Evolutionary conservation across 306 rosid genomes (phyloP).

Genomic region (Pachyrhizus erosus): DNA sequence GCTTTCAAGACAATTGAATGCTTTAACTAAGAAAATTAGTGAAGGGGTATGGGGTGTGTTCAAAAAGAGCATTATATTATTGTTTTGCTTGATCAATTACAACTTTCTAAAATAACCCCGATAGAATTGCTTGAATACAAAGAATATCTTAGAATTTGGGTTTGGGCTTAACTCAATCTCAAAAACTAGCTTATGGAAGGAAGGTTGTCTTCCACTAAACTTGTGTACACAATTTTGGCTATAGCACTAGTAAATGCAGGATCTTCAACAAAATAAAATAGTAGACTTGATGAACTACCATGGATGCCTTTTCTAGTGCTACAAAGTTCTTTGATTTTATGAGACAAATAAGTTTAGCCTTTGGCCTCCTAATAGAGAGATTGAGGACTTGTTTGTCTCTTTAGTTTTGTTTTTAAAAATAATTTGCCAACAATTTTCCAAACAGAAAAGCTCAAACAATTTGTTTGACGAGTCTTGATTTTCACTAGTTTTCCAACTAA

Average conservation of each 20-base stretch:
- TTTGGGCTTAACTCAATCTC: no score
- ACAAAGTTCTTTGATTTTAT: background rate
- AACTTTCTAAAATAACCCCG: background rate
- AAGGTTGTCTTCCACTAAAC: background rate
- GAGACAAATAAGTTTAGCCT: background rate
- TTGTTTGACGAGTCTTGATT: background rate
- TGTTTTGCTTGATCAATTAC: background rate
- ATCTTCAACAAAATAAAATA: background rate
- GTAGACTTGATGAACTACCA: background rate
- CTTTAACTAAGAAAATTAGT: background rate
- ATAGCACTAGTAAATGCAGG: background rate
- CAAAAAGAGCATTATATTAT: background rate
- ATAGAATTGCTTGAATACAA: background rate
- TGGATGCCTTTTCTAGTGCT: background rate
- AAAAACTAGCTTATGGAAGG: background rate
- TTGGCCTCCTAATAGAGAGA: background rate
- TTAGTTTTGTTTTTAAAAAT: background rate
- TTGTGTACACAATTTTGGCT: background rate
- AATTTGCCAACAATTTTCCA: background rate
- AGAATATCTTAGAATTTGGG: background rate
- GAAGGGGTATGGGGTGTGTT: background rate
- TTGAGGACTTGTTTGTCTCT: background rate
- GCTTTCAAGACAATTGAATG: background rate
- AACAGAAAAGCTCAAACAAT: background rate
- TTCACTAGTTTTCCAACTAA: background rate